These are phyloP conservation scores for Solanum appendiculatum DNA, from an alignment of 257 asterid species.

Conservation along the genomic window DNA sequence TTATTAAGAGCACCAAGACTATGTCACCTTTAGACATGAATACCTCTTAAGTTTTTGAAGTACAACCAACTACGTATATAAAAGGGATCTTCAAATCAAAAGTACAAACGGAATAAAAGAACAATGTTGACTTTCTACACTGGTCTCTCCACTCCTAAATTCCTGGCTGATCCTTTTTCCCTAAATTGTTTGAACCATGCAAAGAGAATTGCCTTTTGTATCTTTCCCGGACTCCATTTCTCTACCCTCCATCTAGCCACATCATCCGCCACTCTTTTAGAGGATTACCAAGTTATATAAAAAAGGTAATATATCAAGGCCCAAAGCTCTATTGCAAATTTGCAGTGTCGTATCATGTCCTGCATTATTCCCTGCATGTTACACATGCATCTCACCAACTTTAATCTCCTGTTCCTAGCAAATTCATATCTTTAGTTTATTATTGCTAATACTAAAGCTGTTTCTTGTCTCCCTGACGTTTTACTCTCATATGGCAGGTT, in stretches of 20 bases:
- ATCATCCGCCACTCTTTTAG: background rate
- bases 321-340: background rate
- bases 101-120: background rate
- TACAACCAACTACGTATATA: background rate
- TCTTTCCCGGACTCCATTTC: background rate
- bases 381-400: background rate
- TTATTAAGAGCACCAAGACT: background rate
- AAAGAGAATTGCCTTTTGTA: background rate
- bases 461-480: background rate
- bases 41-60: background rate
- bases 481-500: conserved; percentile 21
- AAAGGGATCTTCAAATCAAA: background rate
- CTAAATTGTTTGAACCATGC: background rate
- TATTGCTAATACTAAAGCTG: background rate
- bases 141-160: background rate
- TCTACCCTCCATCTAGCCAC: background rate
- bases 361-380: background rate
- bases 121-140: background rate
- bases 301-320: too few relatives aligned
- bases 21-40: background rate
- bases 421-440: background rate
- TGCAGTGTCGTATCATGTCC: background rate
- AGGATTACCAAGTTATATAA: background rate
- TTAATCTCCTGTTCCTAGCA: background rate
- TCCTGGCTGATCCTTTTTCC: background rate